Percentiles rank a stretch among this genome's conserved stretches.
Conservation (phyloP, 805 yeast species). For the Saccharomyces mikatae region DNA sequence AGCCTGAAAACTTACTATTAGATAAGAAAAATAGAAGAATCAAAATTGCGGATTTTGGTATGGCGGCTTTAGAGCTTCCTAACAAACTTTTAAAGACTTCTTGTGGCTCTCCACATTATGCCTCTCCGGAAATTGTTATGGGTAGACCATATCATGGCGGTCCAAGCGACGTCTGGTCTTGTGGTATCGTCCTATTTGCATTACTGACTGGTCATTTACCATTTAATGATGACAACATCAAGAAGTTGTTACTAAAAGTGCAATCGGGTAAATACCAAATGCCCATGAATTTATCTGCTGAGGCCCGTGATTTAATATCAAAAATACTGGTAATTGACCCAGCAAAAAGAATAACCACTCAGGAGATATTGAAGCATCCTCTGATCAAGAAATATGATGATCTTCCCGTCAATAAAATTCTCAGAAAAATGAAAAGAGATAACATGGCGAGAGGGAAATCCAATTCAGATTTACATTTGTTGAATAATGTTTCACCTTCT, state of each 20-base stretch:
- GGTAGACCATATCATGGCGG: slow-evolving; percentile 76
- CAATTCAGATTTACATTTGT: slow-evolving; percentile 21
- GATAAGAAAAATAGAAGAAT: slow-evolving; percentile 57
- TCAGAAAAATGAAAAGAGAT: background rate
- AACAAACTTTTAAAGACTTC: slow-evolving; percentile 68
- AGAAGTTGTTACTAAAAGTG: slow-evolving; percentile 61
- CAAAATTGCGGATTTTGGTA: slow-evolving; percentile 80
- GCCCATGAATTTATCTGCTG: slow-evolving; percentile 55
- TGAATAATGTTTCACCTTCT: slow-evolving; percentile 12
- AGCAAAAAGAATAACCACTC: slow-evolving; percentile 57
- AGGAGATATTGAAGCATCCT: slow-evolving; percentile 66
- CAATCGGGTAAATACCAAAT: slow-evolving; percentile 68
- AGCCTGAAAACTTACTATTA: slow-evolving; percentile 69
- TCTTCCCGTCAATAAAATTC: slow-evolving; percentile 20
- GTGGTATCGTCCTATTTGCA: slow-evolving; percentile 78
- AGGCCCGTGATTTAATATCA: slow-evolving; percentile 59
- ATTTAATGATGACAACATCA: slow-evolving; percentile 74
- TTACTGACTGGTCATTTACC: slow-evolving; percentile 74
- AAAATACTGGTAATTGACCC: slow-evolving; percentile 69
- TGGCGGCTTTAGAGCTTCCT: slow-evolving; percentile 76
- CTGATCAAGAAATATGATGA: slow-evolving; percentile 57
- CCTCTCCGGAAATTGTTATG: slow-evolving; percentile 78
- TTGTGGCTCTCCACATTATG: slow-evolving; percentile 85
- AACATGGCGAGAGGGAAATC: slow-evolving; percentile 18
- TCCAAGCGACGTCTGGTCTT: slow-evolving; percentile 83